A percentile compares a stretch with the other conserved stretches of the same genome.
phyloP scores from a whole-genome alignment of 345 rosid species.

The Hibiscus syriacus region DNA sequence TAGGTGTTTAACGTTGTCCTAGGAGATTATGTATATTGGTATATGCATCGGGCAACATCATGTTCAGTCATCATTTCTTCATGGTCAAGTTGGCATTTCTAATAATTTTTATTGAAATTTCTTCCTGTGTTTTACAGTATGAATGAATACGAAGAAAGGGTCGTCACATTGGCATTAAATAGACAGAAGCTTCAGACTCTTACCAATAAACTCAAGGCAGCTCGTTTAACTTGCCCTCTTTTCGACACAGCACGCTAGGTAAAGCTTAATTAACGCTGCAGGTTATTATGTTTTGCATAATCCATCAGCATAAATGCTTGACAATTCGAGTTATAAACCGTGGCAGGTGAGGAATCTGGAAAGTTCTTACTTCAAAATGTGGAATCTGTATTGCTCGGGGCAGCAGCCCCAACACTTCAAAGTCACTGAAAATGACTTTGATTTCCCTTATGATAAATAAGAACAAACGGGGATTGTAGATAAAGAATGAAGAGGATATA shows the following conservation, averaged over 20 bases:
- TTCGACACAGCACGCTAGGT: slow-evolving; percentile 97
- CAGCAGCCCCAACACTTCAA: slow-evolving; percentile 74
- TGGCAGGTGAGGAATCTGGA: slow-evolving; percentile 87
- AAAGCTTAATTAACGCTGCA: slow-evolving; percentile 12
- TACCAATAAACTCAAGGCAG: slow-evolving; percentile 53
- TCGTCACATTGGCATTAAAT: slow-evolving; percentile 69
- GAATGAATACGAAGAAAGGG: slow-evolving; percentile 90
- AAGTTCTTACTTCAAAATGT: slow-evolving; percentile 87
- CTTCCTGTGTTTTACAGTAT: slow-evolving; percentile 34
- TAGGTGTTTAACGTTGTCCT: slow-evolving; percentile 11
- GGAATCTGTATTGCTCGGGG: slow-evolving; percentile 75
- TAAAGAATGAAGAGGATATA: slow-evolving; percentile 25
- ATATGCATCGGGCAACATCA: background rate
- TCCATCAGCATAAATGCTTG: too few relatives aligned
- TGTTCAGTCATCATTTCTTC: background rate
- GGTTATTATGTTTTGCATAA: background rate
- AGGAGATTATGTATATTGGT: background rate
- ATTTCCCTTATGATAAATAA: slow-evolving; percentile 62
- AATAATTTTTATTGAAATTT: background rate
- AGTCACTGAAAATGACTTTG: slow-evolving; percentile 68
- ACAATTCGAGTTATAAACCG: background rate
- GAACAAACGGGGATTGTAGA: slow-evolving; percentile 31
- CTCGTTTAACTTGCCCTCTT: slow-evolving; percentile 75
- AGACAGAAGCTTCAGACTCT: slow-evolving; percentile 65
- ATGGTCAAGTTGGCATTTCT: background rate